A percentile compares a stretch with the other conserved stretches of the same genome.
Evolutionary conservation across 164 flowering plant species (phyloP).

Genomic region (Houttuynia cordata): DNA sequence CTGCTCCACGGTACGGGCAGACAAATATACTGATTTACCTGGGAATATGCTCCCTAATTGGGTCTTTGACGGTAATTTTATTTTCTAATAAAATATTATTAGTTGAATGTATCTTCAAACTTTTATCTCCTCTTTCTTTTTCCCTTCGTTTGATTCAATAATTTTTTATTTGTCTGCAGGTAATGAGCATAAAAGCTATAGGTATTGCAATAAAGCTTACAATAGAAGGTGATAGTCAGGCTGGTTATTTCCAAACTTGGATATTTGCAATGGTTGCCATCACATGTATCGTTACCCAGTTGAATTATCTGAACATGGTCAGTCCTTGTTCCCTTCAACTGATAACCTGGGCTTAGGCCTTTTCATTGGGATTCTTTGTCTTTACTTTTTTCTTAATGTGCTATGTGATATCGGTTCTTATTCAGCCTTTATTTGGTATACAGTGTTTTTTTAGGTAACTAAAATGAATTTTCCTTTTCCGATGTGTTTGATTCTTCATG

Average conservation of each 20-base stretch:
- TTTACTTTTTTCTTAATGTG: background rate
- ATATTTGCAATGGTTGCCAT: slow-evolving; percentile 66
- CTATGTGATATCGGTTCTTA: background rate
- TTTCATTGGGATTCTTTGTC: no score
- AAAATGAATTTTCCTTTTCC: no score
- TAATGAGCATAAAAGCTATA: slow-evolving; percentile 87
- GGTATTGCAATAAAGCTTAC: slow-evolving; percentile 94
- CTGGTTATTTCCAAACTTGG: slow-evolving; percentile 59
- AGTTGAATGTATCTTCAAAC: background rate
- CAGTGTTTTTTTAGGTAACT: no score
- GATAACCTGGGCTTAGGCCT: background rate
- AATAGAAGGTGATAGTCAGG: slow-evolving; percentile 68
- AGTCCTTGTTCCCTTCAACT: slow-evolving; percentile 5
- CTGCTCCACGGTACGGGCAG: slow-evolving; percentile 82
- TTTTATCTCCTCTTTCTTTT: background rate
- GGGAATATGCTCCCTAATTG: slow-evolving; percentile 78
- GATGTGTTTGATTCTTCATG: no score
- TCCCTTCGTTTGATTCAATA: background rate
- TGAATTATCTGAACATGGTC: slow-evolving; percentile 90
- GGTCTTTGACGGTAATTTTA: slow-evolving; percentile 69
- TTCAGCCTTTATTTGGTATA: no score
- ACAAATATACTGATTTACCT: slow-evolving; percentile 72
- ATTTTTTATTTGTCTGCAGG: slow-evolving; percentile 30
- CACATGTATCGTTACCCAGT: slow-evolving; percentile 66
- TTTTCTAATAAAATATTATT: background rate